phyloP scores from a whole-genome alignment of 371 early-diverging fungal genomes.

The Apophysomyces variabilis region DNA sequence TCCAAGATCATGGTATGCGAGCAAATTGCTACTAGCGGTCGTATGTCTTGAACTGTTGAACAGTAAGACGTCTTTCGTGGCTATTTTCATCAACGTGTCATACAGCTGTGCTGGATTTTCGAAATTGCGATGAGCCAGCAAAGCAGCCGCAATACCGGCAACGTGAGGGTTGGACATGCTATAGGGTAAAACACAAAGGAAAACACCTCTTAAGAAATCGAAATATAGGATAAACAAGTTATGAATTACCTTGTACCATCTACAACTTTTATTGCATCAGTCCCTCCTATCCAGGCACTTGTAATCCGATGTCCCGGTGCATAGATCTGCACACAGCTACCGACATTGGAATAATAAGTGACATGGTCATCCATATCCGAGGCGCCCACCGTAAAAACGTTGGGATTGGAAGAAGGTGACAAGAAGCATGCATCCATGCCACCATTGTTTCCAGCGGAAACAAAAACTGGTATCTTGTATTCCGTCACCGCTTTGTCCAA shows the following conservation, averaged over 20 bases:
- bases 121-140: conserved; percentile 29
- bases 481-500: conserved; percentile 53
- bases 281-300: conserved; percentile 49
- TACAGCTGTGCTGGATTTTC: conserved; percentile 26
- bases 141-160: conserved; percentile 71
- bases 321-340: conserved; percentile 60
- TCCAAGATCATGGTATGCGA: conserved; percentile 14
- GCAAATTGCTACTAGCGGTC: conserved; percentile 9
- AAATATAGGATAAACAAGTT: not conserved
- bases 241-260: conserved; percentile 65
- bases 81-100: conserved; percentile 12
- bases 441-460: conserved; percentile 75
- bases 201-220: not conserved
- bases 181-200: not conserved
- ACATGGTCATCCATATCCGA: conserved; percentile 49
- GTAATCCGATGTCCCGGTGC: conserved; percentile 53
- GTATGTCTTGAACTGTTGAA: conserved; percentile 9
- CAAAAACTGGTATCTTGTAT: conserved; percentile 47
- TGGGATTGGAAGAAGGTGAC: conserved; percentile 64
- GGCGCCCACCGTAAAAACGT: conserved; percentile 74
- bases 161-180: conserved; percentile 86
- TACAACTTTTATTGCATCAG: conserved; percentile 36
- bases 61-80: conserved; percentile 23
- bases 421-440: conserved; percentile 67
- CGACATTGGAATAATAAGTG: conserved; percentile 58